Evolutionary conservation across 78 protist species (phyloP), one percentile per base, ranked within the genome.

Genomic region (Corallochytrium limacisporum): DNA sequence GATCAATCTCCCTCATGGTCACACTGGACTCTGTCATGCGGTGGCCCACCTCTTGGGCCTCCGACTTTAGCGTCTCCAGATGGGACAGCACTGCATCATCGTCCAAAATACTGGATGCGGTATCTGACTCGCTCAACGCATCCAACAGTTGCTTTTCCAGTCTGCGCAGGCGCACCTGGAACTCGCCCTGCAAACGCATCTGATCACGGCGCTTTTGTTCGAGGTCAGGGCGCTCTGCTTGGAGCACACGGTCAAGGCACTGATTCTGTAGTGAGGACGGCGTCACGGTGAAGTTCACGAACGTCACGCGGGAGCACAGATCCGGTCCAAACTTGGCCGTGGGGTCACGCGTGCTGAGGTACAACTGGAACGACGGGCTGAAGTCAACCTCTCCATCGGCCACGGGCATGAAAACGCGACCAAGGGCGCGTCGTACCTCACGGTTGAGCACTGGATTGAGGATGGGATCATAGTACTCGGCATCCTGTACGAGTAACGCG

Each of bases 331-430:
- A 87, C 61, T 77, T 76, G 56, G 66, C 62, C 1, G 92, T 59
- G 44, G 92, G 82, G 69, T 88, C 87, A 42, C 94, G 76, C 36
- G 97, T 91, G 36, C 67, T 22, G 60, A 95, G 75, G 88, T 81
- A 82, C 22, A 92, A 74, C 55, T 42, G 29, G 75, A 95, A 92
- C 15, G 85, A n/a, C 32, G 99, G 99, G 20, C 94, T 87, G 44
- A 91, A 84, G 80, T 95, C 99, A 35, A 92, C 78, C 22, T 86
- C 95, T 54, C 85, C 83, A 29, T 74, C 92, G 31, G 95, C 99
- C 44, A 95, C 74, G 38, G 79, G 76, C 43, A 95, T 72, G 59
- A 91, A 66, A 33, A 73, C 72, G 29, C 94, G 72, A 29, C 97
- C 95, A 18, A 95, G 96, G 22, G 61, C 73, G 68, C 69, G 74